phyloP scores from a whole-genome alignment of 2,329 filamentous ascomycete genomes.

The Stachybotrys chlorohalonatus region DNA sequence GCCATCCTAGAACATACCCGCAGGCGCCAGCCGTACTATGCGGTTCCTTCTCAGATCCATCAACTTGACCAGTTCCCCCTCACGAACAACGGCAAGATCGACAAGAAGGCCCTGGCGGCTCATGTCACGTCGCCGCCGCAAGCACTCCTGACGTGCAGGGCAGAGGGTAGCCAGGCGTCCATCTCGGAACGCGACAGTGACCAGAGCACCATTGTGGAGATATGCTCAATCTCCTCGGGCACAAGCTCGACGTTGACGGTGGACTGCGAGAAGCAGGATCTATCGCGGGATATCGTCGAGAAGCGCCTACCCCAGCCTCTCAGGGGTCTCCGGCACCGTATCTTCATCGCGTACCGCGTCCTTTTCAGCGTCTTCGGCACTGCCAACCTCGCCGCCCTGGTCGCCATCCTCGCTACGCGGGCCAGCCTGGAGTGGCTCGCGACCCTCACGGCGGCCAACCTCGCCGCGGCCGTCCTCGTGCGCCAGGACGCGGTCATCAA shows the following conservation, averaged over 20 bases:
- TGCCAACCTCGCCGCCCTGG: constrained; percentile 38
- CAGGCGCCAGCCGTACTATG: constrained; percentile 43
- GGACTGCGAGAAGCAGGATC: constrained; percentile 18
- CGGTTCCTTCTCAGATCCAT: constrained; percentile 37
- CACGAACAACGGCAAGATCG: constrained; percentile 47
- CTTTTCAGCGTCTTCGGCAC: constrained; percentile 46
- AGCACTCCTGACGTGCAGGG: neutral
- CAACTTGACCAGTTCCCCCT: constrained; percentile 35
- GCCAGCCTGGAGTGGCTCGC: constrained; percentile 26
- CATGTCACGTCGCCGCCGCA: constrained; percentile 14
- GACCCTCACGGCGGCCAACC: constrained; percentile 36
- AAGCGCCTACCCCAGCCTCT: constrained; percentile 30
- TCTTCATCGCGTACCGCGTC: constrained; percentile 46
- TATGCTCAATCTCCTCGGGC: constrained; percentile 16
- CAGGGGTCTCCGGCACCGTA: constrained; percentile 30
- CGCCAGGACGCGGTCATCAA: constrained; percentile 47
- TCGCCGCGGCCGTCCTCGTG: constrained; percentile 39
- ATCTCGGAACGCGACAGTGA: constrained; percentile 6
- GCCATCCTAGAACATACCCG: constrained; percentile 30
- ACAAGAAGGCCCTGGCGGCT: constrained; percentile 35
- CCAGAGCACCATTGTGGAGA: constrained; percentile 14
- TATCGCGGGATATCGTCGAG: constrained; percentile 23
- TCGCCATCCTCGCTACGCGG: constrained; percentile 27
- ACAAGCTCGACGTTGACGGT: constrained; percentile 19
- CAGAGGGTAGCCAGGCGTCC: neutral